Evolutionary conservation across 768 basidiomycete species (phyloP).

Genomic region (Lentinula detonsa): DNA sequence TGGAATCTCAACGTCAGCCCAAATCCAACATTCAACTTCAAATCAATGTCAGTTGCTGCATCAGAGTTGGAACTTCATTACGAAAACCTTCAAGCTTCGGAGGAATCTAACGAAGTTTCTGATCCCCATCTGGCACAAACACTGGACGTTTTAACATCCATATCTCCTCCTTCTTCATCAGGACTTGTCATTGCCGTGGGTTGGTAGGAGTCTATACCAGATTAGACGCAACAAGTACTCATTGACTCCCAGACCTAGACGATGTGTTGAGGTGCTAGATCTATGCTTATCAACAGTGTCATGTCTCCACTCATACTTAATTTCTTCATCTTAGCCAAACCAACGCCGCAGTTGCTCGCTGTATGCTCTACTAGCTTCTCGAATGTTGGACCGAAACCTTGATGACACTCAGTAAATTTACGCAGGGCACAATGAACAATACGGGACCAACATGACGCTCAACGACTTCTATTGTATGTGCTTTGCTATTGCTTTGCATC

Average conservation of each 20-base stretch:
- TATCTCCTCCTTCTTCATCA: conserved; percentile 17
- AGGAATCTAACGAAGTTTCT: conserved; percentile 25
- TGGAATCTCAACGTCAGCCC: not conserved
- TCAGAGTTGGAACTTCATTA: conserved; percentile 5
- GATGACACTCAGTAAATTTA: not conserved
- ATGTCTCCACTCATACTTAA: not conserved
- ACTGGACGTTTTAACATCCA: conserved; percentile 17
- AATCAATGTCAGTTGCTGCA: conserved; percentile 8
- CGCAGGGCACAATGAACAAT: conserved; percentile 61
- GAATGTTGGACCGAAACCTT: not conserved
- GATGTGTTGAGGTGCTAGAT: conserved; percentile 43
- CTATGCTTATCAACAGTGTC: not conserved
- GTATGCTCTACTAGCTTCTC: conserved; percentile 28
- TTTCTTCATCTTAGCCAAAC: conserved; percentile 31
- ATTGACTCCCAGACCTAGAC: conserved; percentile 45
- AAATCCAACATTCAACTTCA: not conserved
- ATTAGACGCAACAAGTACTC: not conserved
- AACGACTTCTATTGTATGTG: conserved; percentile 57
- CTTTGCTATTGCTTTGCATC: not conserved
- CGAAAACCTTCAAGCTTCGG: not conserved
- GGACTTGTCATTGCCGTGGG: conserved; percentile 41
- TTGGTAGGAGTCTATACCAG: not conserved
- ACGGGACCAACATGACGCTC: conserved; percentile 50
- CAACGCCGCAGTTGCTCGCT: conserved; percentile 50
- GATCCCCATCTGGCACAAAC: conserved; percentile 14